Evolutionary conservation across 352 stramenopile genomes (phyloP).

Genomic region (Phytophthora pluvialis): DNA sequence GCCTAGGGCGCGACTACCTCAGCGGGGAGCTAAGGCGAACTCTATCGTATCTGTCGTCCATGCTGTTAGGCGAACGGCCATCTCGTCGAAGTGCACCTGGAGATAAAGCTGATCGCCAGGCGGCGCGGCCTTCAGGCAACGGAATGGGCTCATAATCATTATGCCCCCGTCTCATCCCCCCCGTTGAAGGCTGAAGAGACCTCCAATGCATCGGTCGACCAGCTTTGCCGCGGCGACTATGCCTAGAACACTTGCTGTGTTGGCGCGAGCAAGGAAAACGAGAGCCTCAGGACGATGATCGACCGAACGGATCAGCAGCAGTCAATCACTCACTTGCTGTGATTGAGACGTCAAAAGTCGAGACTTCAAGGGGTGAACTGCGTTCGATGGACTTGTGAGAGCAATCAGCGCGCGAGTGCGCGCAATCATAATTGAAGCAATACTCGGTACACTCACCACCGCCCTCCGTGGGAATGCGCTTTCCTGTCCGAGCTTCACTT

Average conservation of each 20-base stretch:
- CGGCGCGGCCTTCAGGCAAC: no score
- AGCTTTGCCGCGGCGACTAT: no score
- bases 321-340: not conserved
- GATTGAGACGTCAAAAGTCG: not conserved
- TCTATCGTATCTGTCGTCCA: not conserved
- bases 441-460: constrained; percentile 14
- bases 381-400: not conserved
- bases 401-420: constrained; percentile 18
- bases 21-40: not conserved
- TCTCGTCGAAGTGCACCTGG: no score
- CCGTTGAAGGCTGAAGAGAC: no score
- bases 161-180: no score
- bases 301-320: not conserved
- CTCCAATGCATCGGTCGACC: no score
- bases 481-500: constrained; percentile 15
- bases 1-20: not conserved
- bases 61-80: not conserved
- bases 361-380: not conserved
- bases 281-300: not conserved
- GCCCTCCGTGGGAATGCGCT: not conserved
- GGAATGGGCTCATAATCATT: no score
- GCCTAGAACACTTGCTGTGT: no score
- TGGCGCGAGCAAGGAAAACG: not conserved
- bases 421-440: constrained; percentile 6
- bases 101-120: no score